Conservation (phyloP, 1,139 yeast genomes). For the Saccharomyces hybrid region DNA sequence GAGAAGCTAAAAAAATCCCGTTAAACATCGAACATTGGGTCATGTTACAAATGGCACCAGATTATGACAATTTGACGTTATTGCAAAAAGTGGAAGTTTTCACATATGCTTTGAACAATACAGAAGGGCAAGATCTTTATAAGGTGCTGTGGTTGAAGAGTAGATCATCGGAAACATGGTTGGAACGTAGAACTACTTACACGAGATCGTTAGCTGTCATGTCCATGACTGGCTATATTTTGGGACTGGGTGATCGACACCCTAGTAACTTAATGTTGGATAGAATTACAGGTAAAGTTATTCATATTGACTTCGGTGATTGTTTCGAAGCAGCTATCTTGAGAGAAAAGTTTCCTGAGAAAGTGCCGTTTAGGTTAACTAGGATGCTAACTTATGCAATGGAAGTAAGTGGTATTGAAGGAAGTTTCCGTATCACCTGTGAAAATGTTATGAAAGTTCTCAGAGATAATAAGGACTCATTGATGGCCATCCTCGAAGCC, state of each 20-base stretch:
- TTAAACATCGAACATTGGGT: slow-evolving; percentile 90
- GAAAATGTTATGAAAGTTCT: slow-evolving; percentile 95
- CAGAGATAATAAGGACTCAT: slow-evolving; percentile 87
- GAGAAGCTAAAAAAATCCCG: slow-evolving; percentile 84
- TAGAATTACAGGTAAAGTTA: slow-evolving; percentile 85
- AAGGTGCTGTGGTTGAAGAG: slow-evolving; percentile 95
- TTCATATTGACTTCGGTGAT: slow-evolving; percentile 97
- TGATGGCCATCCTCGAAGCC: slow-evolving; percentile 97
- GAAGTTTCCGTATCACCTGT: slow-evolving; percentile 91
- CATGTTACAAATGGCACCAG: slow-evolving; percentile 98
- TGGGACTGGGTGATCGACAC: slow-evolving; percentile 96
- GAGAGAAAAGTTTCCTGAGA: slow-evolving; percentile 94
- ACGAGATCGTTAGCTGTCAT: slow-evolving; percentile 93
- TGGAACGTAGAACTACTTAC: slow-evolving; percentile 92
- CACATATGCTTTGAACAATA: slow-evolving; percentile 90
- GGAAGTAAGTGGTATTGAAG: slow-evolving; percentile 99
- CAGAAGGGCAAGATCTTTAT: slow-evolving; percentile 92
- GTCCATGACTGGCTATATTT: slow-evolving; percentile 97
- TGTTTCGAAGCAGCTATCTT: slow-evolving; percentile 97
- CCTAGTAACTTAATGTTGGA: slow-evolving; percentile 96
- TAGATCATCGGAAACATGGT: slow-evolving; percentile 94
- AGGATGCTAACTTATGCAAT: slow-evolving; percentile 96
- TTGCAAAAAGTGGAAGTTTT: slow-evolving; percentile 93
- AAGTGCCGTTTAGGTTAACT: slow-evolving; percentile 93
- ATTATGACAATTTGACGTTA: slow-evolving; percentile 80